Conservation (phyloP, 768 basidiomycete species). For the Kondoa subrosea region DNA sequence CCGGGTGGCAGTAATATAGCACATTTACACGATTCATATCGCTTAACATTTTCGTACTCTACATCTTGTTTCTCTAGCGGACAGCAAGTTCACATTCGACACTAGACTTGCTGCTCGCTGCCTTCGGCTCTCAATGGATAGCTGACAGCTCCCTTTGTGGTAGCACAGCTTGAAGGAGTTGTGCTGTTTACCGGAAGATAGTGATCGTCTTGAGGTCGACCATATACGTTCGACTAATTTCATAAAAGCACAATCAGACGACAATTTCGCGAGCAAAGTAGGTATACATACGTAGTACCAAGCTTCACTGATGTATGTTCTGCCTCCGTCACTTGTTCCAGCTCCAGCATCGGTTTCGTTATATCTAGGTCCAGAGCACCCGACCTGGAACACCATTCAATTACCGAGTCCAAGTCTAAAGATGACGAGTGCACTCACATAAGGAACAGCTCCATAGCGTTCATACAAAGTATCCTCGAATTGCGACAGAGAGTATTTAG, state of each 20-base stretch:
- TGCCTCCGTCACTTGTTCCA: not conserved
- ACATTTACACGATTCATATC: not conserved
- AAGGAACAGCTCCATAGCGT: not conserved
- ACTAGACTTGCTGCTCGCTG: not conserved
- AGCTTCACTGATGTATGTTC: not conserved
- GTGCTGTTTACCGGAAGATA: not conserved
- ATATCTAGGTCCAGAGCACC: not conserved
- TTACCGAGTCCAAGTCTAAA: not conserved
- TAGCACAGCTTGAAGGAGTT: not conserved
- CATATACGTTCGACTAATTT: not conserved
- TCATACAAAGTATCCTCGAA: not conserved
- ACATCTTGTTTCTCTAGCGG: not conserved
- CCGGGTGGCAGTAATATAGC: not conserved
- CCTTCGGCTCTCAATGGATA: not conserved
- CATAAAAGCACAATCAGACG: not conserved
- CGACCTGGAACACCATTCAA: not conserved
- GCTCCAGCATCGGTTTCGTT: not conserved
- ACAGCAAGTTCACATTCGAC: too few species aligned
- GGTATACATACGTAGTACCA: not conserved
- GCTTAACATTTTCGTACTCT: slow-evolving; percentile 20
- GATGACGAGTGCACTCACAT: not conserved
- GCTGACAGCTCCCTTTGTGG: not conserved
- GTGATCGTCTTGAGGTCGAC: not conserved
- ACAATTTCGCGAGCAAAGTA: not conserved
- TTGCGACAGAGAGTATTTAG: not conserved